Evolutionary conservation across 2,329 filamentous ascomycete genomes (phyloP).

Genomic region (Penicillium hesseltinei): DNA sequence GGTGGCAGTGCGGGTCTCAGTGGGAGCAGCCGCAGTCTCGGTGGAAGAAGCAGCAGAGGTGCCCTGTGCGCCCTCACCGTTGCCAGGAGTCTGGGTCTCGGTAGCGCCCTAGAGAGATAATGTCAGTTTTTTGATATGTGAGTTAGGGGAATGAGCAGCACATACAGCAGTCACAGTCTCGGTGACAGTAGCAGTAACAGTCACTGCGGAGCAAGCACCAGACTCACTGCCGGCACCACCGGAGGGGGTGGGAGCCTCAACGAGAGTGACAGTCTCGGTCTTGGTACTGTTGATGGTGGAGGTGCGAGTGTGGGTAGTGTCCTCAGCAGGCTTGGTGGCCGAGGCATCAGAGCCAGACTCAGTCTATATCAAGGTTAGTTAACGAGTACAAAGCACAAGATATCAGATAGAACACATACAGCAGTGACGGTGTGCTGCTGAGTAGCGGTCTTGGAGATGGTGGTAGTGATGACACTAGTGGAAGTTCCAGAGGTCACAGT

Average conservation of each 20-base stretch:
- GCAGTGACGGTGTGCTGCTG: constrained; percentile 27
- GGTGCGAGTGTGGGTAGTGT: constrained; percentile 14
- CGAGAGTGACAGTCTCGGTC: constrained; percentile 31
- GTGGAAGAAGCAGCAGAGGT: constrained; percentile 2
- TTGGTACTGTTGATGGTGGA: constrained; percentile 31
- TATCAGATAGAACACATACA: constrained; percentile 18
- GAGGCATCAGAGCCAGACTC: constrained; percentile 9
- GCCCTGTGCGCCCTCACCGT: constrained; percentile 1
- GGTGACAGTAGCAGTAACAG: constrained; percentile 35
- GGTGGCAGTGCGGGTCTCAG: constrained; percentile 12
- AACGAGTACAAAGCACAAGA: neutral
- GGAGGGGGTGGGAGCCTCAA: constrained; percentile 17
- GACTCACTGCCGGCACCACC: constrained; percentile 13
- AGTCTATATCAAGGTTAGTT: constrained; percentile 7
- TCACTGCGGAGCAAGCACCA: constrained; percentile 20
- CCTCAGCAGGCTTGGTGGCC: constrained; percentile 9
- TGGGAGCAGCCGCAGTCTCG: neutral
- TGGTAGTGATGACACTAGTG: constrained; percentile 39
- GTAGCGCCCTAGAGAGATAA: constrained; percentile 3
- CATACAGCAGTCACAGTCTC: constrained; percentile 39
- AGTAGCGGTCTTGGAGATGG: constrained; percentile 36
- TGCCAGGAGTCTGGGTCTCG: neutral
- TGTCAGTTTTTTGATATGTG: neutral
- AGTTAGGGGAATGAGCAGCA: neutral
- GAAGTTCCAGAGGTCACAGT: constrained; percentile 39